Base-by-base conservation (phyloP, 495 filamentous ascomycete species). In the Penicillium odoratum region DNA sequence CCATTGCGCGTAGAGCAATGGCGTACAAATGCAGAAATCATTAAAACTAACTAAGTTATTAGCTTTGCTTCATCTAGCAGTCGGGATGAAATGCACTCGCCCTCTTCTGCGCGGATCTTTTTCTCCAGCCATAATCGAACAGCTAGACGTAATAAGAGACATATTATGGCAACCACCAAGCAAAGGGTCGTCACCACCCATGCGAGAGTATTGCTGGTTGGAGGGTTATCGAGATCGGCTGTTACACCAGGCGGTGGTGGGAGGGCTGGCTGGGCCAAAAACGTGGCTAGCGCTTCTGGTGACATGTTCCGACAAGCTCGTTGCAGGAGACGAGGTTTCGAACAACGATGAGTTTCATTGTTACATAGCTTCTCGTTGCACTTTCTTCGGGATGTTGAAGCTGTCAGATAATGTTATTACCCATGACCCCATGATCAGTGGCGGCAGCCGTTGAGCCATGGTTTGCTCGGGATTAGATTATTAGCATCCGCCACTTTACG, bases 161-260 rank as follows among this genome's bases (percentile, higher is more conserved):
- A 66, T 26, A 58, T 15, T 9, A 61, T 69, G 13, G 60, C 54
- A 30, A 69, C 28, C 8, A 60, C 53, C 38, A 46, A 54, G 25
- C 61, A 69, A 1, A 62, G 18, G 3, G 66, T 62, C 2, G 58
- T 62, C 11, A 73, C 58, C 34, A 52, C 63, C 54, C 62, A 65
- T 4, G 66, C 66, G 6, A 66, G 46, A 9, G 28, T 55, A 42
- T 72, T 74, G 4, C 50, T 30, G 51, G 67, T 72, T 3, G 69
- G 61, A n/a, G 71, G 69, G 46, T 71, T 64, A 30, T 68, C 63
- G 30, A 74, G 61, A 42, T 72, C 63, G 1, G 65, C 43, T 3
- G 60, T 63, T 10, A 65, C 60, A 5, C 65, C 62, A 13, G 48
- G 21, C 48, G 65, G 65, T 5, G 62, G 36, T 34, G 51, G 18